Base-by-base conservation (phyloP, 345 rosid species). In the Clarkia xantiana region DNA sequence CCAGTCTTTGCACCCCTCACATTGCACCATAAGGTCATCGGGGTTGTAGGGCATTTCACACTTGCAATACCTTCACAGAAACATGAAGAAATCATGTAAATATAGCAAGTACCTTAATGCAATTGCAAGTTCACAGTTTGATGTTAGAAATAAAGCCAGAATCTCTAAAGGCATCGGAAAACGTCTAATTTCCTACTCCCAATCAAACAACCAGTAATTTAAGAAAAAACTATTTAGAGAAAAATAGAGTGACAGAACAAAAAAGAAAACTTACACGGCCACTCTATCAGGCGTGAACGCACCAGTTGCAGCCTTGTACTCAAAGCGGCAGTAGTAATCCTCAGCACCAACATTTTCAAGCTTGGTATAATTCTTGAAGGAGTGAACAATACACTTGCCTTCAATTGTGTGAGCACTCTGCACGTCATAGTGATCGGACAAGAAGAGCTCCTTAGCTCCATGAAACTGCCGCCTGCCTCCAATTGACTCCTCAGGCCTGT, bases 41-140 rank as follows among this genome's bases (percentile, higher is more conserved):
- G 94, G 94, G 63, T 88, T 84, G 70, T 88, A 80, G 0, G 97
- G 97, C 94, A 84, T 82, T 74, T 82, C 86, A 57, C 97, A 88
- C 63, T 72, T 82, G 76, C 97, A 88, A 58, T 82, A 88, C 71
- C 97, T 88, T 67, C 62, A 62, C 15, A 40, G 67, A 29, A 44
- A 29, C 36, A 29, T 29, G 8, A 29, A 29, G 36, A 7, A 7
- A 29, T 29, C 36, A 29, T 29, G 36, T 29, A 29, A 29, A 7
- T 29, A 29, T 29, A 29, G 36, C 29, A 29, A 29, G 8, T 5
- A 2, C 36, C 36, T 22, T 22, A 22, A 22, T 22, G 25, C 25
- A 22, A 5, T 5, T 29, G 36, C 36, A 29, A 29, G 6, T 29
- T 29, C 36, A 29, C 6, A 29, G 9, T 29, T 29, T 29, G 36